Conservation (phyloP, 1,284 basidiomycete species). For the Naganishia albida region DNA sequence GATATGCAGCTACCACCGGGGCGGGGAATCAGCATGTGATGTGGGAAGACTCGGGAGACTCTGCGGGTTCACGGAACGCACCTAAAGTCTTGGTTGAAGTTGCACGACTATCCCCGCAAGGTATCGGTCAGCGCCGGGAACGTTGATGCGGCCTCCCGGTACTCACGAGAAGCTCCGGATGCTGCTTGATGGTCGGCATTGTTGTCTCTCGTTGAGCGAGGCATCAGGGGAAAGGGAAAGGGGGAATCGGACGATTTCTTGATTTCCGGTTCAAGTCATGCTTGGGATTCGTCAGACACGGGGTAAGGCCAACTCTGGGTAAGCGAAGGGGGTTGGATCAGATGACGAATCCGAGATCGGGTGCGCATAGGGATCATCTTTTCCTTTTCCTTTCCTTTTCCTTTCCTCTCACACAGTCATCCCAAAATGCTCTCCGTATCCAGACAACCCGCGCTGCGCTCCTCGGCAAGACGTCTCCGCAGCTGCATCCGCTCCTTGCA, state of each 20-base stretch:
- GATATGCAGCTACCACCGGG: slow-evolving; percentile 66
- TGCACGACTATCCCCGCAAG: slow-evolving; percentile 45
- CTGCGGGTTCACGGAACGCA: neutral
- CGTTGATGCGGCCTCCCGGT: no score
- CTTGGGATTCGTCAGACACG: neutral
- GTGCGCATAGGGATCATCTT: no score
- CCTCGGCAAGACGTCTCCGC: neutral
- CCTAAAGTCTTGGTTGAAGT: slow-evolving; percentile 54
- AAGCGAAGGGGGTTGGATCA: no score
- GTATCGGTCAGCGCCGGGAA: neutral
- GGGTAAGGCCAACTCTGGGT: slow-evolving; percentile 6
- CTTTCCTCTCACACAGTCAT: no score
- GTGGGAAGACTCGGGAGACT: no score
- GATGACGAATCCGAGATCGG: slow-evolving; percentile 10
- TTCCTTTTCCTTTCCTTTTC: no score
- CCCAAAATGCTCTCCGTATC: neutral
- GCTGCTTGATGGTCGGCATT: slow-evolving; percentile 24
- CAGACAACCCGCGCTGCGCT: neutral
- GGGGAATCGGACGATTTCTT: neutral
- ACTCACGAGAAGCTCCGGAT: slow-evolving; percentile 23
- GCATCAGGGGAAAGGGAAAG: neutral
- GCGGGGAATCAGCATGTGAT: neutral
- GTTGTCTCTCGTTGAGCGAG: neutral
- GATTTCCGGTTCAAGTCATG: neutral
- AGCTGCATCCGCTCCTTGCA: neutral